phyloP scores from a whole-genome alignment of 2,329 filamentous ascomycete species.

The Volutella citrinella region DNA sequence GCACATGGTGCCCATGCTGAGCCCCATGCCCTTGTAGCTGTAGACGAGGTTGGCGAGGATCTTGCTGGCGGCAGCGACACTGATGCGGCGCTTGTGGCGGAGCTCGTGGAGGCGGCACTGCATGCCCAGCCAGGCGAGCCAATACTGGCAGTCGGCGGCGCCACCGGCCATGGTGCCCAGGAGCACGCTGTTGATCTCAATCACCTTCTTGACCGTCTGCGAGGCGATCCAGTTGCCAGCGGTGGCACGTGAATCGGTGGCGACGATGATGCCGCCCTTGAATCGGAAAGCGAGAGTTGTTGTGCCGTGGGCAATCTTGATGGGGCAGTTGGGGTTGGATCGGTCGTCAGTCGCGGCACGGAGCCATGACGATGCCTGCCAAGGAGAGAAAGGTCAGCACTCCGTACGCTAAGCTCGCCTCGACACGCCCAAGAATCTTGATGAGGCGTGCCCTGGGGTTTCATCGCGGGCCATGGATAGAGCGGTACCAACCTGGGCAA shows the following conservation, averaged over 20 bases:
- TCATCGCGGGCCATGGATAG: too few relatives aligned
- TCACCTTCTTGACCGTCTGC: slow-evolving; percentile 99
- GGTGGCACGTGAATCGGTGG: slow-evolving; percentile 94
- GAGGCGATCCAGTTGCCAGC: slow-evolving; percentile 99
- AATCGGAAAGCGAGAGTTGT: slow-evolving; percentile 98
- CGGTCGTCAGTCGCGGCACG: slow-evolving; percentile 96
- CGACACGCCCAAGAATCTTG: not conserved
- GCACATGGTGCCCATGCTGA: slow-evolving; percentile 99
- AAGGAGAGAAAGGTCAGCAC: slow-evolving; percentile 6
- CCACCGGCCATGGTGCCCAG: slow-evolving; percentile 98
- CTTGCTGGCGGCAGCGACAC: slow-evolving; percentile 94
- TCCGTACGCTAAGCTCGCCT: too few relatives aligned
- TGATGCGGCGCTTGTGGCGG: slow-evolving; percentile 97
- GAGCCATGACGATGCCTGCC: slow-evolving; percentile 86
- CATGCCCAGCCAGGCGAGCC: slow-evolving; percentile 98
- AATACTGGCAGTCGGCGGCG: slow-evolving; percentile 99
- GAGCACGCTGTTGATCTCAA: slow-evolving; percentile 93
- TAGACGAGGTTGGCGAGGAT: slow-evolving; percentile 98
- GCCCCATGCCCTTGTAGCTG: slow-evolving; percentile 96
- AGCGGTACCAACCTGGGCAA: slow-evolving; percentile 83
- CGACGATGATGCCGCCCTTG: slow-evolving; percentile 96
- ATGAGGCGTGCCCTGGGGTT: too few relatives aligned
- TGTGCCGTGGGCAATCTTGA: slow-evolving; percentile 99
- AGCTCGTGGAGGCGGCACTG: slow-evolving; percentile 99
- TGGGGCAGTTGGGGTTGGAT: slow-evolving; percentile 93